A percentile compares a stretch with the other conserved stretches of the same genome.
Conservation (phyloP, 2,329 filamentous ascomycete species). For the Hypoxylon sp. region DNA sequence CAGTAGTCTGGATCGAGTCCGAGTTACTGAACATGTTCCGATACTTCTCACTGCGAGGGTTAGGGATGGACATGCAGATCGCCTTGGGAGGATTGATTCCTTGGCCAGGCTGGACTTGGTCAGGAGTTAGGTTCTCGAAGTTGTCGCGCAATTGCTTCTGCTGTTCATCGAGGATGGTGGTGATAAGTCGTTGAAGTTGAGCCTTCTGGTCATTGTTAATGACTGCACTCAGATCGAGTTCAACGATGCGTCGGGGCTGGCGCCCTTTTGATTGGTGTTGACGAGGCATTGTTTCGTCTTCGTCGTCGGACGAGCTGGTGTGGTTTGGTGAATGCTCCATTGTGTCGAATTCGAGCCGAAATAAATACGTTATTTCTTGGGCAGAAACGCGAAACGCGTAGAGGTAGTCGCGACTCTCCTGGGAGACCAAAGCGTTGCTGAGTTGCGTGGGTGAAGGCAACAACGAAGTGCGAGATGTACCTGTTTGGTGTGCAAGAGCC, state of each 20-base stretch:
- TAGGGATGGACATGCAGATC: constrained; percentile 54
- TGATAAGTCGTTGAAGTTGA: constrained; percentile 68
- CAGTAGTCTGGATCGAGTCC: constrained; percentile 27
- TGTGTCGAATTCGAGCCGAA: constrained; percentile 13
- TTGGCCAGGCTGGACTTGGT: constrained; percentile 52
- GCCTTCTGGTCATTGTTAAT: constrained; percentile 65
- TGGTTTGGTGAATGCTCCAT: constrained; percentile 36
- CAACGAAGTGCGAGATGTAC: neutral
- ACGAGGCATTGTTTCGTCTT: constrained; percentile 43
- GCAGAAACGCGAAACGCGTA: neutral
- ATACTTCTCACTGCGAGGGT: constrained; percentile 55
- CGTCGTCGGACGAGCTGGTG: constrained; percentile 47
- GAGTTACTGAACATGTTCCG: constrained; percentile 50
- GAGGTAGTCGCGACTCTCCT: constrained; percentile 17
- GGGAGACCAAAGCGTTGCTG: constrained; percentile 4
- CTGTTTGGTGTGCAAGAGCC: neutral
- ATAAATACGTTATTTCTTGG: neutral
- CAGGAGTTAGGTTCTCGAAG: constrained; percentile 64
- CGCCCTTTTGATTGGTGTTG: constrained; percentile 24
- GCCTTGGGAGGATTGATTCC: constrained; percentile 51
- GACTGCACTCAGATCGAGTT: constrained; percentile 67
- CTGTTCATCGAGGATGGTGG: constrained; percentile 69
- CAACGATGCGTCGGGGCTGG: constrained; percentile 56
- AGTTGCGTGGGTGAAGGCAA: neutral
- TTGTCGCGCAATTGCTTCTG: constrained; percentile 65